phyloP scores from a whole-genome alignment of 139 green algal genomes.

The Volvox reticuliferus region DNA sequence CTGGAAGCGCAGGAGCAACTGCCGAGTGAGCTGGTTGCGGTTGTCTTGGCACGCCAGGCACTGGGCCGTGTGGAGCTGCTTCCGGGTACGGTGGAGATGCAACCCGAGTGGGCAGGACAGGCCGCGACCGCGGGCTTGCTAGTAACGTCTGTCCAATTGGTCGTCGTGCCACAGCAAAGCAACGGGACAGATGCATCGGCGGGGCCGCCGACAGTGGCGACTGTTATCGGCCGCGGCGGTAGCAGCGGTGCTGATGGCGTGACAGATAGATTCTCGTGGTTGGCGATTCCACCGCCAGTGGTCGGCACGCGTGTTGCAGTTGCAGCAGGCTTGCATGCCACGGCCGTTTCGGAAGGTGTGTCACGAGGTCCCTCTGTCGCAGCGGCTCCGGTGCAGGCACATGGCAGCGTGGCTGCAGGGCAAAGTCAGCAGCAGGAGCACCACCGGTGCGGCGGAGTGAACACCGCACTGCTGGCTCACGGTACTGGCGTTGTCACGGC shows the following conservation, averaged over 20 bases:
- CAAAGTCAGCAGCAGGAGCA: background rate
- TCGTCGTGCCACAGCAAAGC: background rate
- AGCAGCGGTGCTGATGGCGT: background rate
- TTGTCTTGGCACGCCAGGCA: slow-evolving; percentile 25
- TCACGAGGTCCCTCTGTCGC: background rate
- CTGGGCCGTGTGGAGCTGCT: slow-evolving; percentile 12
- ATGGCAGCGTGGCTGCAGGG: background rate
- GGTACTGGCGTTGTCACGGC: background rate
- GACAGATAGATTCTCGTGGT: too few relatives aligned
- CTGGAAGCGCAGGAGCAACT: background rate
- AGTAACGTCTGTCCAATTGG: background rate
- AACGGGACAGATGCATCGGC: background rate
- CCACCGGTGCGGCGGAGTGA: background rate
- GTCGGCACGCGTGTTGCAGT: background rate
- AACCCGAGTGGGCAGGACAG: background rate
- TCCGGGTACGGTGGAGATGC: background rate
- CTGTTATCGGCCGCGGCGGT: background rate
- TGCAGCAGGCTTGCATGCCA: background rate
- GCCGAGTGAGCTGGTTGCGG: slow-evolving; percentile 33
- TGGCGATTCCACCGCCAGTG: background rate
- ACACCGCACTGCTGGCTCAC: background rate
- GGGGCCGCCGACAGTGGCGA: background rate
- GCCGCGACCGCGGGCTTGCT: background rate
- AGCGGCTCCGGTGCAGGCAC: background rate
- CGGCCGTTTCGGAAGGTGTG: background rate